phyloP scores from a whole-genome alignment of 1,284 basidiomycete species.

The Malassezia dermatis region DNA sequence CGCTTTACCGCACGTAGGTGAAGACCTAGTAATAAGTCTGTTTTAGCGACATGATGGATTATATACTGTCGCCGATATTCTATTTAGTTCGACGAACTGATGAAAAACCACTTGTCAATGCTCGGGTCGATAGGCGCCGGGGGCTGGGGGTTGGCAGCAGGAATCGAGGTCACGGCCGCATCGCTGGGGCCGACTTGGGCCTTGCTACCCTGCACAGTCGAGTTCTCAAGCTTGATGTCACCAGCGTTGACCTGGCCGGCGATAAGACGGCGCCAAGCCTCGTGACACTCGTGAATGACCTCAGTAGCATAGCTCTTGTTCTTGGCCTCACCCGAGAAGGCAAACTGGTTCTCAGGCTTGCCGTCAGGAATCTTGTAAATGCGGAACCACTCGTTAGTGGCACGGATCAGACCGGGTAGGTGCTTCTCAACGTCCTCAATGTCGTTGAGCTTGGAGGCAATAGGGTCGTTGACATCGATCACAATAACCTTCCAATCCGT shows the following conservation, averaged over 20 bases:
- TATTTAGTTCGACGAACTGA: constrained; percentile 16
- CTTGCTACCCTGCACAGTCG: constrained; percentile 63
- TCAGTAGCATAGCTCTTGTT: constrained; percentile 93
- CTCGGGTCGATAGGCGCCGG: constrained; percentile 45
- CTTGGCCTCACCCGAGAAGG: constrained; percentile 99
- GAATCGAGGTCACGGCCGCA: constrained; percentile 59
- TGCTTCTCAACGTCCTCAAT: constrained; percentile 99
- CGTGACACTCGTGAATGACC: constrained; percentile 97
- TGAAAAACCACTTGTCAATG: constrained; percentile 49
- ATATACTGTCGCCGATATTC: background rate
- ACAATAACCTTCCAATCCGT: constrained; percentile 53
- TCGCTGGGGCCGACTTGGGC: constrained; percentile 59
- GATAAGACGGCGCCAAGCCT: constrained; percentile 93
- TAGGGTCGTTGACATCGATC: constrained; percentile 90
- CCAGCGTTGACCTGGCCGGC: constrained; percentile 56
- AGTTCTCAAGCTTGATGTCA: constrained; percentile 51
- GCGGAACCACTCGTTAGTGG: constrained; percentile 72
- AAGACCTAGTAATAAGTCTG: background rate
- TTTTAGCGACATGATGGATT: background rate
- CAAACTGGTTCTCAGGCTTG: constrained; percentile 97
- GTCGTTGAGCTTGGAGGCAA: constrained; percentile 93
- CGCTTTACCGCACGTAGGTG: constrained; percentile 31
- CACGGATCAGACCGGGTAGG: constrained; percentile 71
- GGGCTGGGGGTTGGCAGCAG: constrained; percentile 58
- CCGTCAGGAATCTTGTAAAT: constrained; percentile 96